Conservation (phyloP, 2,329 filamentous ascomycete species). For the Ophiostoma populinum region DNA sequence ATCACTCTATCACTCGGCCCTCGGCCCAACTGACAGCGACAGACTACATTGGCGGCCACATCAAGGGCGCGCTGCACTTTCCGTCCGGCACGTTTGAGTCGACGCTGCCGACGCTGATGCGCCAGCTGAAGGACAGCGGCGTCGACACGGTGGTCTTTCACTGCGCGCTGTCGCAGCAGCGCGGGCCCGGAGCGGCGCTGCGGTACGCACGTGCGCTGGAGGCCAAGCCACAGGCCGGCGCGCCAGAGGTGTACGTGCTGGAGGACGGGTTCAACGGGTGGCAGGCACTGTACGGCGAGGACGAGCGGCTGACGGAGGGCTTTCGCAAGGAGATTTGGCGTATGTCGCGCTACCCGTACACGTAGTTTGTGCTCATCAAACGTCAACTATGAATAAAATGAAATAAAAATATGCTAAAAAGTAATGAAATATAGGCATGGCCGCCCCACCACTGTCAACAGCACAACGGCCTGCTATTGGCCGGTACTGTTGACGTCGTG, state of each 20-base stretch:
- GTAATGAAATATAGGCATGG: not conserved
- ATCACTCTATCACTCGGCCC: not conserved
- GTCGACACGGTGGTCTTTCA: conserved; percentile 86
- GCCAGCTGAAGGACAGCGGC: conserved; percentile 58
- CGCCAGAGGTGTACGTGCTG: conserved; percentile 65
- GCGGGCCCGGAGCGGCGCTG: conserved; percentile 71
- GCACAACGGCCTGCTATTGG: not conserved
- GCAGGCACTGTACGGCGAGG: conserved; percentile 70
- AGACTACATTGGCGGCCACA: conserved; percentile 89
- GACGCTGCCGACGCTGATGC: conserved; percentile 65
- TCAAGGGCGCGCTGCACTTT: conserved; percentile 57
- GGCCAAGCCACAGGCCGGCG: conserved; percentile 10
- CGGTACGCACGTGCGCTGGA: conserved; percentile 54
- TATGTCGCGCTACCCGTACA: not conserved
- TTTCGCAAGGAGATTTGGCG: conserved; percentile 68
- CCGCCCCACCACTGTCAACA: conserved; percentile 2
- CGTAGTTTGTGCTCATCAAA: not conserved
- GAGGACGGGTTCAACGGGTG: conserved; percentile 75
- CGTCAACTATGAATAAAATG: not conserved
- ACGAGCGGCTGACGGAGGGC: conserved; percentile 65
- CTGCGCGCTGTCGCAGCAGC: conserved; percentile 79
- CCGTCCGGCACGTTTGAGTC: conserved; percentile 58
- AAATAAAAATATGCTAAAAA: not conserved
- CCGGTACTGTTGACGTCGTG: not conserved
- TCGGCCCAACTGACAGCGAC: conserved; percentile 4